Evolutionary conservation across 352 stramenopile genomes (phyloP).

Genomic region (Phytopythium mirpurense): DNA sequence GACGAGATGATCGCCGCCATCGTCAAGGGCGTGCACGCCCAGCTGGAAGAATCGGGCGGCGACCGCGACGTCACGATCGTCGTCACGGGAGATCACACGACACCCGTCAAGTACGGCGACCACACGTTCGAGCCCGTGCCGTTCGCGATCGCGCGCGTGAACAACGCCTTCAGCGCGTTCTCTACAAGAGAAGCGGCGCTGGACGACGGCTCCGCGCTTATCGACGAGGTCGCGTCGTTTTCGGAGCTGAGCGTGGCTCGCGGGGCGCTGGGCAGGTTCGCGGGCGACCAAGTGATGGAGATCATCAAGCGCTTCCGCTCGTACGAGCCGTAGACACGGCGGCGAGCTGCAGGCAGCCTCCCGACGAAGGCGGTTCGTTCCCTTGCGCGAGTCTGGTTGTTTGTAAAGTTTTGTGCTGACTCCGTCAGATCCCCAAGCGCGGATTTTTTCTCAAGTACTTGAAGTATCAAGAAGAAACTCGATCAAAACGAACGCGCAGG

Average conservation of each 20-base stretch:
- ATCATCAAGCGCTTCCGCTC: slow-evolving; percentile 71
- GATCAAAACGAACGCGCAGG: background rate
- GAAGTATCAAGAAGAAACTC: background rate
- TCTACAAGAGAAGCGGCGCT: background rate
- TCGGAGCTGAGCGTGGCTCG: slow-evolving; percentile 65
- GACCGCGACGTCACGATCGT: slow-evolving; percentile 68
- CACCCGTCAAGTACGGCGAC: slow-evolving; percentile 80
- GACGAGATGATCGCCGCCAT: slow-evolving; percentile 77
- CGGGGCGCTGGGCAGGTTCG: slow-evolving; percentile 70
- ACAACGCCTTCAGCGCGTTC: slow-evolving; percentile 18
- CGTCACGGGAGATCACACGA: slow-evolving; percentile 86
- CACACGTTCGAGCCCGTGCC: slow-evolving; percentile 86
- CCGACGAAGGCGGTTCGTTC: background rate
- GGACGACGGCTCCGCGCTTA: slow-evolving; percentile 15
- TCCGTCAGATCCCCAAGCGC: background rate
- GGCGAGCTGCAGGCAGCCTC: no score
- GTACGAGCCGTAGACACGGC: slow-evolving; percentile 23
- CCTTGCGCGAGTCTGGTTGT: background rate
- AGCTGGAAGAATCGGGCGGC: slow-evolving; percentile 18
- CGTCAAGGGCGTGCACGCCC: slow-evolving; percentile 41
- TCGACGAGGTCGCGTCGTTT: slow-evolving; percentile 54
- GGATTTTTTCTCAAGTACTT: background rate
- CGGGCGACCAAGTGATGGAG: slow-evolving; percentile 80
- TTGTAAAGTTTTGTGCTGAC: background rate
- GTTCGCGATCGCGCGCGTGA: slow-evolving; percentile 63